Base-by-base conservation (phyloP, 352 stramenopile genomes). In the Elongisporangium anandrum region DNA sequence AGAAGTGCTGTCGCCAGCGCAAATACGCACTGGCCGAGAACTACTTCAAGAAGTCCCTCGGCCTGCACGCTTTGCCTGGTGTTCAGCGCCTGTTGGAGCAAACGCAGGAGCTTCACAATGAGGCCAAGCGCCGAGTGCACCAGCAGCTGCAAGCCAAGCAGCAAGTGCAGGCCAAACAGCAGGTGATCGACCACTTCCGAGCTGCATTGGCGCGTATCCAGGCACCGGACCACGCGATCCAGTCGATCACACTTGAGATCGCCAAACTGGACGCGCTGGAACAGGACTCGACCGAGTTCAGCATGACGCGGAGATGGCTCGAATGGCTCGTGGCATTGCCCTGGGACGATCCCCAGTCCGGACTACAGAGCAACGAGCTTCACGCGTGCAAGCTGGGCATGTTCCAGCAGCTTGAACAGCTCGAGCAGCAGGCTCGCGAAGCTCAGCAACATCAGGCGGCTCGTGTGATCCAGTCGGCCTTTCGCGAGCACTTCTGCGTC, bases 11-110 rank as follows among this genome's bases (percentile, higher is more conserved):
- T 51, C 76, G 80, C 16, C 65, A 81, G 49, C 62, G 67, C 24
- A 68, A 87, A 49, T 73, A 68, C 21, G 61, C 63, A 0, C 50
- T 86, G 1, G 79, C 80, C 3, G 67, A 81, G 50, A 73, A 74
- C 48, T 88, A 89, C 59, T 89, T 92, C 51, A 69, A 75, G 38
- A 68, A 66, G 24, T 92, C 82, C 5, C 54, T 90, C 17, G 68
- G 81, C 47, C 53, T 88, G 15, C 74, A 86, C 45, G 61, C 70
- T 0, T 62, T 92, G 3, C 80, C 82, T 13, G 80, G 82, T 12
- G 82, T 92, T 2, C 50, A 64, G 8, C 63, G 69, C 8, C 51
- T 90, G 34, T 55, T 88, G 0, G 56, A 79, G 2, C 68, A 79
- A 24, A 65, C 71, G 17, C 56, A 38, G 22, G 52, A n/a, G 29